Conservation (phyloP, 2,329 filamentous ascomycete species). For the Cucurbitaria berberidis region DNA sequence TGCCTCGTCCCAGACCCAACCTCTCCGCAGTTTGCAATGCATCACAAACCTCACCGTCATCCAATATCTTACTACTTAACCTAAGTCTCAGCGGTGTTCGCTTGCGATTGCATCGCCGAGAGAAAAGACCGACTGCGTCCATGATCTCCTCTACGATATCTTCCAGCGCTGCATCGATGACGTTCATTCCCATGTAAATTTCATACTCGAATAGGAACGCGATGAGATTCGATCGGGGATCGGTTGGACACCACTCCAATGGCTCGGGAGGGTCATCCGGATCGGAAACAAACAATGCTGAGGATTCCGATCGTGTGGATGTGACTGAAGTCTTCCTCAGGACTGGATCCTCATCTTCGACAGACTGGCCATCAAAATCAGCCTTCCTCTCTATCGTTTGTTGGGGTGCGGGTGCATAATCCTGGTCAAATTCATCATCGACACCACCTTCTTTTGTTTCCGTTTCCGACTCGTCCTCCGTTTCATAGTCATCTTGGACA, state of each 20-base stretch:
- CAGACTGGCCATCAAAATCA: not conserved
- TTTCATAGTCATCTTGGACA: constrained; percentile 2
- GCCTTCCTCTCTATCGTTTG: not conserved
- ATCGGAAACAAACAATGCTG: not conserved
- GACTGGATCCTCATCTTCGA: not conserved
- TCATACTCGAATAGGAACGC: not conserved
- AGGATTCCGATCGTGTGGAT: not conserved
- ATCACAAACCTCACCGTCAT: not conserved
- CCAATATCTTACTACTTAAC: not conserved
- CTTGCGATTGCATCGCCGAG: constrained; percentile 17
- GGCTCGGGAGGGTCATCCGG: not conserved
- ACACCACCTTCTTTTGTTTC: not conserved
- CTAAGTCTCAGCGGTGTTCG: constrained; percentile 7
- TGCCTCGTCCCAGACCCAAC: constrained; percentile 54
- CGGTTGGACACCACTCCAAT: not conserved
- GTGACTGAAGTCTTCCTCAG: not conserved
- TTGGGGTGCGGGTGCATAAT: not conserved
- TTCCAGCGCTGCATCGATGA: constrained; percentile 3
- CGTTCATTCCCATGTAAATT: not conserved
- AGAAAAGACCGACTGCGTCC: constrained; percentile 22
- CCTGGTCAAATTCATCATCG: not conserved
- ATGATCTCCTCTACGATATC: constrained; percentile 23
- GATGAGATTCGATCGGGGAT: not conserved
- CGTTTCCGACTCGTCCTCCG: not conserved
- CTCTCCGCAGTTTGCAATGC: not conserved